A percentile compares a stretch with the other conserved stretches of the same genome.
Conservation (phyloP, 768 basidiomycete species). For the Kwoniella sp. region DNA sequence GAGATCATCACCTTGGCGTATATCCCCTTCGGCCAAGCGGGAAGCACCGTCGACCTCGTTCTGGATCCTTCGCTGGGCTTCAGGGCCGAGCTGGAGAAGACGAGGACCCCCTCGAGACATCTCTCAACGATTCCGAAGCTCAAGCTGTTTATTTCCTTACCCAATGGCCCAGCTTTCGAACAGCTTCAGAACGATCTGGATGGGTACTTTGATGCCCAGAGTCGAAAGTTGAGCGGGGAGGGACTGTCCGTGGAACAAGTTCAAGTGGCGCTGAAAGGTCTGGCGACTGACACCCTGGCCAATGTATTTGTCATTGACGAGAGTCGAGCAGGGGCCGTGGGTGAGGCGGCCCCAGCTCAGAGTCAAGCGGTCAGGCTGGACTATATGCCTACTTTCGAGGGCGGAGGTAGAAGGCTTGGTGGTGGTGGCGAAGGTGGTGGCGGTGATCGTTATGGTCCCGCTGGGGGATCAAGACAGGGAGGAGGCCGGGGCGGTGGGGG, state of each 20-base stretch:
- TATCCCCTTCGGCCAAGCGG: slow-evolving; percentile 1
- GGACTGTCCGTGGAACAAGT: background rate
- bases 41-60: slow-evolving; percentile 4
- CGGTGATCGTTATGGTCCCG: no score
- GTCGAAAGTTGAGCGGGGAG: background rate
- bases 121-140: background rate
- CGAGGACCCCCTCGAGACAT: background rate
- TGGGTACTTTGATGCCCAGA: background rate
- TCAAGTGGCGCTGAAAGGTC: background rate
- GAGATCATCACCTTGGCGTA: slow-evolving; percentile 5
- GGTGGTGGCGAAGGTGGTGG: background rate
- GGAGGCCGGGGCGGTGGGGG: background rate
- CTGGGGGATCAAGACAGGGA: no score
- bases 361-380: slow-evolving; percentile 1
- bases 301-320: slow-evolving; percentile 11
- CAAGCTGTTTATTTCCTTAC: slow-evolving; percentile 3
- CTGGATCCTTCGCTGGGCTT: background rate
- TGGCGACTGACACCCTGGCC: background rate
- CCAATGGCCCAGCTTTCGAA: background rate
- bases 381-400: background rate
- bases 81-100: background rate
- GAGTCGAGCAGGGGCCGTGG: background rate
- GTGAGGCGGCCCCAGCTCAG: slow-evolving; percentile 3
- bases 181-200: background rate
- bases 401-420: background rate